A percentile compares a stretch with the other conserved stretches of the same genome.
Conservation (phyloP, 2,329 filamentous ascomycete species). For the Dactylellina cionopaga region DNA sequence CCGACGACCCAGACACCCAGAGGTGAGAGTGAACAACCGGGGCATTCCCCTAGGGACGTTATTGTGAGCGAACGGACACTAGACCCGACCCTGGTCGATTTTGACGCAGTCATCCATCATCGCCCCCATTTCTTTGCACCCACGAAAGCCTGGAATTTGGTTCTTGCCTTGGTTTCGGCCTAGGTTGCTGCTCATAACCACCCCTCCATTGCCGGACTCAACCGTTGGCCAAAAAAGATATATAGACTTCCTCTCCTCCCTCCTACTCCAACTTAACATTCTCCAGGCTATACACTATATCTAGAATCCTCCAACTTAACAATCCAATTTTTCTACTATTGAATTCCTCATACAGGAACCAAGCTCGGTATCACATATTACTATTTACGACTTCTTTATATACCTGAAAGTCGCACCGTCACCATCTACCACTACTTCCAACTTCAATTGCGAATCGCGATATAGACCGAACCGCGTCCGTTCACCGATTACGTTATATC, state of each 20-base stretch:
- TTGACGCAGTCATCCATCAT: slow-evolving; percentile 53
- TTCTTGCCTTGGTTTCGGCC: slow-evolving; percentile 50
- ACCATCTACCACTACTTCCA: neutral
- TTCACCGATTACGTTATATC: neutral
- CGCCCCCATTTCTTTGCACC: slow-evolving; percentile 48
- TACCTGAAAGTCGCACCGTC: neutral
- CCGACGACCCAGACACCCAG: slow-evolving; percentile 1
- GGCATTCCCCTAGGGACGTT: slow-evolving; percentile 28
- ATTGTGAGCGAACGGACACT: slow-evolving; percentile 34
- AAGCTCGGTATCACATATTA: neutral
- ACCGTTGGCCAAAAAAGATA: slow-evolving; percentile 50
- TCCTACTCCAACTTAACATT: slow-evolving; percentile 32
- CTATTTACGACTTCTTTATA: slow-evolving; percentile 5
- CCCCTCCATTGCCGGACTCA: slow-evolving; percentile 47
- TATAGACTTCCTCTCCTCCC: slow-evolving; percentile 49
- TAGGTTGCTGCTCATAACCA: slow-evolving; percentile 34
- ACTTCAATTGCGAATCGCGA: slow-evolving; percentile 24
- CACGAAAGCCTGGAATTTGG: slow-evolving; percentile 52
- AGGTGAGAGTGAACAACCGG: slow-evolving; percentile 11
- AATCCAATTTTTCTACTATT: slow-evolving; percentile 38
- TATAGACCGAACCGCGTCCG: neutral
- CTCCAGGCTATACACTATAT: slow-evolving; percentile 29
- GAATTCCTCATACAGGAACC: slow-evolving; percentile 9
- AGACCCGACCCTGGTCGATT: slow-evolving; percentile 34
- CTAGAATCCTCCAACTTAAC: slow-evolving; percentile 26